phyloP scores from a whole-genome alignment of 768 basidiomycete genomes.

The Daedaleopsis sinensis region DNA sequence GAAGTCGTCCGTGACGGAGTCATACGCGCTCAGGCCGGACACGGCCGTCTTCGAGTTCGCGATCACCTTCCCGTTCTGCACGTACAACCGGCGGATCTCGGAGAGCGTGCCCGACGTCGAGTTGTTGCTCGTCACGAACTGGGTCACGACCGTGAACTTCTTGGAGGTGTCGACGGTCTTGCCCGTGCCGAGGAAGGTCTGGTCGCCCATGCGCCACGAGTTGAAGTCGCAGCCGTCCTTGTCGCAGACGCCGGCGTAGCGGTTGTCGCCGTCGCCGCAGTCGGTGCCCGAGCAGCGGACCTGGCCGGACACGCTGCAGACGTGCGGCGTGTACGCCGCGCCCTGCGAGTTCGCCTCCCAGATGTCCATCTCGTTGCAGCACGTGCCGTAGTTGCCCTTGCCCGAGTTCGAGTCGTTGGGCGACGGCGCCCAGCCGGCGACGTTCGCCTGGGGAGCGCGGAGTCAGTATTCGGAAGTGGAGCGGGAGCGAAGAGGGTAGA shows the following conservation, averaged over 20 bases:
- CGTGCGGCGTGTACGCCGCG: conserved; percentile 31
- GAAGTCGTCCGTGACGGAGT: conserved; percentile 53
- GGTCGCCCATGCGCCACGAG: conserved; percentile 57
- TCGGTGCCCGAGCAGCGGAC: conserved; percentile 48
- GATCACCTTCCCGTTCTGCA: conserved; percentile 55
- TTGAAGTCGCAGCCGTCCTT: conserved; percentile 64
- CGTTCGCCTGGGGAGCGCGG: conserved; percentile 33
- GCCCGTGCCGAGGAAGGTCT: conserved; percentile 48
- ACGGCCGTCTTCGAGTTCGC: conserved; percentile 51
- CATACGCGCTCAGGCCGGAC: conserved; percentile 39
- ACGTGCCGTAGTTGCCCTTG: conserved; percentile 30
- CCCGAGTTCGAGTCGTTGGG: conserved; percentile 29
- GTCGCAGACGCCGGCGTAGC: conserved; percentile 51
- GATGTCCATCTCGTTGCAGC: conserved; percentile 38
- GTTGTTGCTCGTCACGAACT: conserved; percentile 52
- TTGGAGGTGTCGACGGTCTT: conserved; percentile 51
- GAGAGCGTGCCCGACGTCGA: conserved; percentile 47
- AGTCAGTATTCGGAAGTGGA: conserved; percentile 26
- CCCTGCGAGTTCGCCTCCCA: conserved; percentile 37
- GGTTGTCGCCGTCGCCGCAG: conserved; percentile 33
- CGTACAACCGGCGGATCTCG: conserved; percentile 58
- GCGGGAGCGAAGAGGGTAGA: neutral
- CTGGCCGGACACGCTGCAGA: conserved; percentile 40
- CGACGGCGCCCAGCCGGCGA: conserved; percentile 26
- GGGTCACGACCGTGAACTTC: conserved; percentile 59